Percentiles rank a stretch among this genome's conserved stretches.
These are phyloP conservation scores for Globisporangium radiosum DNA, from an alignment of 352 stramenopile species.

Conservation along the genomic window DNA sequence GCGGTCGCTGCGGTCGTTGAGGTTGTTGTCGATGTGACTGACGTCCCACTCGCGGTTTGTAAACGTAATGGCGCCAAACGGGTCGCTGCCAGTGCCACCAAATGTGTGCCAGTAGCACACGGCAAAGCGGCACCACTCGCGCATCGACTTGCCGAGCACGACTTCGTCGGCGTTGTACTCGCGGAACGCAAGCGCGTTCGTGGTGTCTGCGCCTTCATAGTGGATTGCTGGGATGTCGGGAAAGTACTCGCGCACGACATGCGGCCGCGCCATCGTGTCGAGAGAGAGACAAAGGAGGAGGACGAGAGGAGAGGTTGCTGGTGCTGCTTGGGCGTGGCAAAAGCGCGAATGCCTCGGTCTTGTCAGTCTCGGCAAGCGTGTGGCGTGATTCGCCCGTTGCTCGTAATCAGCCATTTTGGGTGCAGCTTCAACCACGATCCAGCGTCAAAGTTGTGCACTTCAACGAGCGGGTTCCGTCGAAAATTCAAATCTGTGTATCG, in stretches of 20 bases:
- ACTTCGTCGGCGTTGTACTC: slow-evolving; percentile 78
- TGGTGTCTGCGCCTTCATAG: slow-evolving; percentile 44
- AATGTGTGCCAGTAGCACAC: slow-evolving; percentile 66
- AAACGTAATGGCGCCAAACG: slow-evolving; percentile 31
- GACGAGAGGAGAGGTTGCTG: too few species aligned
- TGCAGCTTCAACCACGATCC: too few species aligned
- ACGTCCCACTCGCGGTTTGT: slow-evolving; percentile 37
- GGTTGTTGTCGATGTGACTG: slow-evolving; percentile 7
- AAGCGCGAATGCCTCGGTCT: too few species aligned
- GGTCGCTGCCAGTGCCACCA: slow-evolving; percentile 22
- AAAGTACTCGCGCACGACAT: slow-evolving; percentile 39
- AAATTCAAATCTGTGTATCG: too few species aligned
- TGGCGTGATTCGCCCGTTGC: too few species aligned
- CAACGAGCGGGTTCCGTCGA: too few species aligned
- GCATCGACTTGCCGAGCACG: slow-evolving; percentile 74
- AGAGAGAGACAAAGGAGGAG: not conserved
- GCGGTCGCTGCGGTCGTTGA: slow-evolving; percentile 36
- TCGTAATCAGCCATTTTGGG: too few species aligned
- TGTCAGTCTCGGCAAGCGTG: too few species aligned
- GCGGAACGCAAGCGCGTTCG: slow-evolving; percentile 52
- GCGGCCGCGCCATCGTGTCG: slow-evolving; percentile 13
- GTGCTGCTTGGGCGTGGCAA: too few species aligned
- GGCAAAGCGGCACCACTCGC: slow-evolving; percentile 53
- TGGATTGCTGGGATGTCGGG: slow-evolving; percentile 46
- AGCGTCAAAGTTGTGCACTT: too few species aligned